Percentiles rank a stretch among this genome's conserved stretches.
phyloP scores from a whole-genome alignment of 805 yeast species.

The Wickerhamomyces ciferrii region DNA sequence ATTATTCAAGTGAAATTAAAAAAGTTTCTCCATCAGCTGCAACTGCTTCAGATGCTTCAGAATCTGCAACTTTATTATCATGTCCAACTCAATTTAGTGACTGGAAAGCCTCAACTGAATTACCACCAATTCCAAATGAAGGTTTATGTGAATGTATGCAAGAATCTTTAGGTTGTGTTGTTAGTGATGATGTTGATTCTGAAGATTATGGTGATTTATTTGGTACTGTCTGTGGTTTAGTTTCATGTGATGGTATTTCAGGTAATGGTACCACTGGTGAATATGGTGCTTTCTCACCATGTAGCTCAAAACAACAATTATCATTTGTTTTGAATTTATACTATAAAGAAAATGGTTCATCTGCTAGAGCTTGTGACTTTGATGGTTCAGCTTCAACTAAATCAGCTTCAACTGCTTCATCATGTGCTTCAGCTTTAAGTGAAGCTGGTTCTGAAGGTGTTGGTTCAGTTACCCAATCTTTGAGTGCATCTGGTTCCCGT shows the following conservation, averaged over 20 bases:
- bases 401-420: slow-evolving; percentile 41
- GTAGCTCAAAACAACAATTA: slow-evolving; percentile 59
- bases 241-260: slow-evolving; percentile 55
- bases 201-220: slow-evolving; percentile 59
- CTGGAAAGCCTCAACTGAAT: slow-evolving; percentile 63
- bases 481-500: slow-evolving; percentile 17
- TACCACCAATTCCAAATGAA: slow-evolving; percentile 78
- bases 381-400: slow-evolving; percentile 59
- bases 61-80: slow-evolving; percentile 40
- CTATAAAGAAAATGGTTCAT: slow-evolving; percentile 41
- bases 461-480: slow-evolving; percentile 24
- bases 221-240: slow-evolving; percentile 48
- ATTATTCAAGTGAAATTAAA: slow-evolving; percentile 57
- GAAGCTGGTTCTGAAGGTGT: slow-evolving; percentile 69
- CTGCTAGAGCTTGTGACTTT: slow-evolving; percentile 72
- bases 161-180: slow-evolving; percentile 53
- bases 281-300: slow-evolving; percentile 73
- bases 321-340: slow-evolving; percentile 62
- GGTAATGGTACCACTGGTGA: slow-evolving; percentile 59
- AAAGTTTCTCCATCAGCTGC: slow-evolving; percentile 49
- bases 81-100: slow-evolving; percentile 54
- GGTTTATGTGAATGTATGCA: slow-evolving; percentile 61
- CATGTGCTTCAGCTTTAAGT: slow-evolving; percentile 51
- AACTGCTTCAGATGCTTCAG: slow-evolving; percentile 30
- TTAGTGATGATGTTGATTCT: slow-evolving; percentile 43